These are phyloP conservation scores for Beauveria brongniartii DNA, from an alignment of 2,329 filamentous ascomycete species.

Conservation along the genomic window DNA sequence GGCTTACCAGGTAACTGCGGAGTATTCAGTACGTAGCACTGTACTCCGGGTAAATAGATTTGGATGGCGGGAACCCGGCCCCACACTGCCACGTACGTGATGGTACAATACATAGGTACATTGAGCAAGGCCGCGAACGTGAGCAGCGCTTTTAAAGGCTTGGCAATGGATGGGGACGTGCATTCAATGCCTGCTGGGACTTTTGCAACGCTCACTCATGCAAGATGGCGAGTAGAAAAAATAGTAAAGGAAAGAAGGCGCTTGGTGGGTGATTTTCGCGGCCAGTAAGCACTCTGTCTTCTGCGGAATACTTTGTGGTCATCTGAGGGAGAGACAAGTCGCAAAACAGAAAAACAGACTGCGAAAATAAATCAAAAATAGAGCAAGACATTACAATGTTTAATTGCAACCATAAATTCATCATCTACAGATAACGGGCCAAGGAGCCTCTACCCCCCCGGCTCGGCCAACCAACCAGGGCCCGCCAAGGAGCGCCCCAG, in stretches of 20 bases:
- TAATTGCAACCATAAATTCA: constrained; percentile 2
- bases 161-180: background rate
- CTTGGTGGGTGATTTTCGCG: too few relatives aligned
- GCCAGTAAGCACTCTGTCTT: too few relatives aligned
- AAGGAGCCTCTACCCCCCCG: background rate
- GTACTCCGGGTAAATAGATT: background rate
- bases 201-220: background rate
- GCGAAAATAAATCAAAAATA: background rate
- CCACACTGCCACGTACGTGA: constrained; percentile 1
- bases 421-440: background rate
- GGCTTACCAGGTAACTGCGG: background rate
- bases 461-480: background rate
- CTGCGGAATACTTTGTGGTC: too few relatives aligned
- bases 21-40: background rate
- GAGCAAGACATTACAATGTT: background rate
- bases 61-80: background rate
- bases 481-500: background rate
- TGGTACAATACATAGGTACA: too few relatives aligned
- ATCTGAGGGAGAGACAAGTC: too few relatives aligned
- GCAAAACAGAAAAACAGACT: background rate
- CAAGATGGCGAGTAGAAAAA: background rate
- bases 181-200: background rate
- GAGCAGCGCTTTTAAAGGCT: background rate
- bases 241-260: too few relatives aligned
- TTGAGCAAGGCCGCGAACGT: background rate